These are phyloP conservation scores for Rhododendron williamsianum DNA, from an alignment of 148 eudicot species.

Conservation along the genomic window DNA sequence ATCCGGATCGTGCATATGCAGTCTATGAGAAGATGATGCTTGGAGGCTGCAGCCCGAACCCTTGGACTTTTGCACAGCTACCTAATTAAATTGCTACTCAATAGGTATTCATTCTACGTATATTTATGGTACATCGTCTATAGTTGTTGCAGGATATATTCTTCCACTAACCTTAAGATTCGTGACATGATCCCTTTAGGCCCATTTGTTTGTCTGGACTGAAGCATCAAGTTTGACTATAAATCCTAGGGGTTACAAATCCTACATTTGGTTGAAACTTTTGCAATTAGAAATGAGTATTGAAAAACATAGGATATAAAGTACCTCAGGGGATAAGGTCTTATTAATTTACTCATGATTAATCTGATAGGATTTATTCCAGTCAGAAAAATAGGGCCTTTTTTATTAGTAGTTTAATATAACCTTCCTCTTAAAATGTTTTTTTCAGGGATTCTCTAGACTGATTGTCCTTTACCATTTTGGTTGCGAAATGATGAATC, in stretches of 20 bases:
- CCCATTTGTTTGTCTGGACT: neutral
- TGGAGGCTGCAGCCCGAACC: conserved; percentile 84
- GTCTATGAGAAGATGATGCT: conserved; percentile 92
- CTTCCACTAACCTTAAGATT: neutral
- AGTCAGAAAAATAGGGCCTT: neutral
- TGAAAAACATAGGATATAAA: neutral
- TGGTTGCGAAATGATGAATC: neutral
- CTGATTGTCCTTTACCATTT: neutral
- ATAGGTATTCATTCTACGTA: neutral
- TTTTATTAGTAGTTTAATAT: neutral
- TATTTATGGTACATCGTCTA: neutral
- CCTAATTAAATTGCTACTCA: conserved; percentile 48
- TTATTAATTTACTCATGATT: neutral
- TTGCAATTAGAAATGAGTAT: neutral
- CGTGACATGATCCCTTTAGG: neutral
- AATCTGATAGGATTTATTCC: neutral
- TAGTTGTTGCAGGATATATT: neutral
- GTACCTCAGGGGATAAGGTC: neutral
- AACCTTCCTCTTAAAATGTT: neutral
- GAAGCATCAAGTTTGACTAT: neutral
- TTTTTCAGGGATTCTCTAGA: neutral
- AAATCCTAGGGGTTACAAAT: neutral
- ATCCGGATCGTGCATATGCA: conserved; percentile 67
- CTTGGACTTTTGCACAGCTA: conserved; percentile 80
- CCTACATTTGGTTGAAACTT: neutral